Evolutionary conservation across 2,329 filamentous ascomycete species (phyloP), one percentile per base, ranked within the genome.

Genomic region (Microcyclospora pomicola): DNA sequence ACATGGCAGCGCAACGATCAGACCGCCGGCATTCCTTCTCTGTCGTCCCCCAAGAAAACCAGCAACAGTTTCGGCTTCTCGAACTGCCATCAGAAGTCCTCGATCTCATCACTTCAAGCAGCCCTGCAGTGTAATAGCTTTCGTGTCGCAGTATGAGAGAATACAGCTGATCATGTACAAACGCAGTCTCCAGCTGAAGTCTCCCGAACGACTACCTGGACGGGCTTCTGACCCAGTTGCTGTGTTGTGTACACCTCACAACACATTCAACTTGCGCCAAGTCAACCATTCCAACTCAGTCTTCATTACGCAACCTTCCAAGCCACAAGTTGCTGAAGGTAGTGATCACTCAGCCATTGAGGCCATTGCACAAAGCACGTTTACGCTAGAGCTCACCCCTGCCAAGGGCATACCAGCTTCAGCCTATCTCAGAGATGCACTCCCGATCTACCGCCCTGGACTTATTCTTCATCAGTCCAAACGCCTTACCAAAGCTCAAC

Each of bases 231-330:
- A 47, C 15, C 57, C 63, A 33, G 64, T 62, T 40, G 69, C 72
- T 24, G 73, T 77, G 42, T 62, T 80, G 42, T 79, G 75, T 58
- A 77, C 72, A 2, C 59, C 64, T 9, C 61, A 62, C 38, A 63
- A 68, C 46, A 75, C 73, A 9, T 80, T 69, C 59, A 66, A 69
- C 41, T 58, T 79, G 36, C 73, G 73, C 47, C 74, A 79, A 55
- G 74, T 79, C 37, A 73, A 75, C 48, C 77, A 75, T 12, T 78
- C 75, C 16, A 80, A 80, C 47, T 73, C 71, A 28, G 63, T 79
- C 39, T 72, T 73, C 54, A 52, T 78, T 29, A 59, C 72, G 15
- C 60, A 60, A 35, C 63, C 63, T 39, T 50, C 56, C 15, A 52
- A 42, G 34, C 38, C 32, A 33, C 29, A 34, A n/a, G 43, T 35